Evolutionary conservation across 2,329 filamentous ascomycete genomes (phyloP).

Genomic region (Didymella sp.): DNA sequence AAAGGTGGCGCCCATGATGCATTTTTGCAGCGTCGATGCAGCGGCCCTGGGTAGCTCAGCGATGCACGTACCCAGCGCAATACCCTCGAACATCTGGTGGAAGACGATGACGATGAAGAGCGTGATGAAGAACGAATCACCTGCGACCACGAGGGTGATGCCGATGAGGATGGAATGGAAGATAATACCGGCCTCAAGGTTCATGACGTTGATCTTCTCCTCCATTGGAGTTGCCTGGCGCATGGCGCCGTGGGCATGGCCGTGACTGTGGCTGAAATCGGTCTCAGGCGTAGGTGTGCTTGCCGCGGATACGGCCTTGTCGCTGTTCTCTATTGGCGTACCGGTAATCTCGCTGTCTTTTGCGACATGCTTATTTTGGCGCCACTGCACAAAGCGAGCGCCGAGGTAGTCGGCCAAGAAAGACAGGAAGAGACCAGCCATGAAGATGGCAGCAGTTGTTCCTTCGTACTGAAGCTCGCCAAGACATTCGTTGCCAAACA

Average conservation of each 20-base stretch:
- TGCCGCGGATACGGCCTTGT: slow-evolving; percentile 22
- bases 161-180: slow-evolving; percentile 76
- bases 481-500: slow-evolving; percentile 75
- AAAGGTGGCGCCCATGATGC: slow-evolving; percentile 68
- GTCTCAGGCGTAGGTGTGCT: slow-evolving; percentile 24
- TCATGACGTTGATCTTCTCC: slow-evolving; percentile 66
- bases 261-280: slow-evolving; percentile 26
- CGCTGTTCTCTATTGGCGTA: slow-evolving; percentile 17
- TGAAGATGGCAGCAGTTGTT: slow-evolving; percentile 72
- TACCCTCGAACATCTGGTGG: slow-evolving; percentile 79
- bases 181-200: slow-evolving; percentile 76
- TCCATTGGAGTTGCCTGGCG: slow-evolving; percentile 32
- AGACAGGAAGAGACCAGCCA: slow-evolving; percentile 76
- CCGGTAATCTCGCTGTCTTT: slow-evolving; percentile 25
- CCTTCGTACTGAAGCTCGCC: slow-evolving; percentile 71
- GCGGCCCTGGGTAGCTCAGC: slow-evolving; percentile 60
- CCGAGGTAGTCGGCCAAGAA: slow-evolving; percentile 75
- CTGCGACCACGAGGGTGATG: slow-evolving; percentile 64
- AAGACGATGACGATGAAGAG: slow-evolving; percentile 72
- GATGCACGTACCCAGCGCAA: slow-evolving; percentile 75
- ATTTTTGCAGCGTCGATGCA: slow-evolving; percentile 57
- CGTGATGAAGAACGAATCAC: slow-evolving; percentile 60
- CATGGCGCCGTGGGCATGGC: slow-evolving; percentile 33
- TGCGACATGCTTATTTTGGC: slow-evolving; percentile 30
- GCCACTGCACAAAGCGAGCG: slow-evolving; percentile 62